Base-by-base conservation (phyloP, 2,329 filamentous ascomycete species). In the Cladosporium sp. region DNA sequence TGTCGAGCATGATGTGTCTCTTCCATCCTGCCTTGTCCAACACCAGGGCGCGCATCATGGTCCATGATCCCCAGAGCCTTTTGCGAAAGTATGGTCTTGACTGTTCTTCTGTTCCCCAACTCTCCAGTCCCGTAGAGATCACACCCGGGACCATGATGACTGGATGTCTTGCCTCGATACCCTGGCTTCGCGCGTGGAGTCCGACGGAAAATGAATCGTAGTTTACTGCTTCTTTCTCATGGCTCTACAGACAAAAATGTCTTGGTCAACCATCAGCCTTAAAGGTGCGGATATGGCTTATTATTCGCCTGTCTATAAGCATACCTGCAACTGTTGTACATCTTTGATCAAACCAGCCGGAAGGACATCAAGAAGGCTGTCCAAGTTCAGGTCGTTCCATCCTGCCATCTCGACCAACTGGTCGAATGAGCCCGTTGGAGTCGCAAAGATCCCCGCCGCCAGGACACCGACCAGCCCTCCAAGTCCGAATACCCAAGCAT, bases 61-160 rank as follows among this genome's bases (percentile, higher is more conserved):
- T 96, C 95, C 96, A 99, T 72, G 92, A 97, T 4, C 95, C 95
- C 95, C 95, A 99, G 59, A 99, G 81, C 64, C 95, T 85, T 80
- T 96, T 97, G 69, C 95, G 86, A 78, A 99, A 99, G 79, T 98
- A 99, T 67, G 90, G 91, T 41, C 92, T 87, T 8, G 93, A 97
- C 51, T 85, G 83, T 74, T 93, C 91, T 60, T 91, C 88, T 0
- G 95, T 98, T 4, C 94, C 92, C 95, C 95, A 99, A 58, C 92
- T 97, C 79, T 99, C 95, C 28, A 99, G 85, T 1, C 95, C 95
- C 0, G 95, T 98, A 0, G 95, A 98, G 71, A 99, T 99, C 67
- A 99, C 95, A 4, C 95, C 95, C 0, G 95, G 95, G 11, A 99
- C 89, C 94, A 99, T 98, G 69, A 99, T 91, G 68, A 99, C 89